Base-by-base conservation (phyloP, 2,329 filamentous ascomycete genomes). In the Chaetomium strumarium region DNA sequence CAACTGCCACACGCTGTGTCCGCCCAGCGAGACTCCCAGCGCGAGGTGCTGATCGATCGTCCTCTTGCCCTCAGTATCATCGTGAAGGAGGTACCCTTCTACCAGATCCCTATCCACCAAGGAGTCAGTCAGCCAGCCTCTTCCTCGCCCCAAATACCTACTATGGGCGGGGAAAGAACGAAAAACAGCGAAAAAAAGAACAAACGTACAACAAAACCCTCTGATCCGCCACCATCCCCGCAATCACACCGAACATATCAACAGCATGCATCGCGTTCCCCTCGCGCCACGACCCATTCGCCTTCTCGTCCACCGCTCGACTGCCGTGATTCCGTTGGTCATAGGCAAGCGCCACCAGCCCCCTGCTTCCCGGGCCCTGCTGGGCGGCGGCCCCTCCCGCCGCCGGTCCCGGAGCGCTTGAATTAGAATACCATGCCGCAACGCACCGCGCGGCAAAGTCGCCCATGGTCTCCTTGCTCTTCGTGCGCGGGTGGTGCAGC, bases 271-370 rank as follows among this genome's bases (percentile, higher is more conserved):
- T 80, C 34, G 78, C 73, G 65, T 96, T 96, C 30, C 90, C 90
- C 36, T 80, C 70, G 40, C 80, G 79, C 92, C 91, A 97, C 4
- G 85, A 77, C 60, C 85, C 75, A 67, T 96, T 97, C 24, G 86
- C 83, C 16, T 76, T 60, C 8, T 79, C 71, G 61, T 85, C 77
- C 2, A 92, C 80, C 54, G 83, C 69, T 50, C 93, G 75, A 2
- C 80, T 78, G 24, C 93, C 93, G 70, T 97, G 93, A 68, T 97
- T 97, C 42, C 92, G 81, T 73, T 96, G 90, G 70, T 97, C 93
- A 68, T 96, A 95, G 2, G 86, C 81, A 12, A 91, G 80, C 2
- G 88, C 90, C 46, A 97, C 84, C 38, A 97, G 70, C 0, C 86
- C 87, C 72, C 69, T 49, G 55, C 65, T 64, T 45, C 56, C 58